phyloP scores from a whole-genome alignment of 2,329 filamentous ascomycete genomes.

The Pseudogymnoascus sp. region DNA sequence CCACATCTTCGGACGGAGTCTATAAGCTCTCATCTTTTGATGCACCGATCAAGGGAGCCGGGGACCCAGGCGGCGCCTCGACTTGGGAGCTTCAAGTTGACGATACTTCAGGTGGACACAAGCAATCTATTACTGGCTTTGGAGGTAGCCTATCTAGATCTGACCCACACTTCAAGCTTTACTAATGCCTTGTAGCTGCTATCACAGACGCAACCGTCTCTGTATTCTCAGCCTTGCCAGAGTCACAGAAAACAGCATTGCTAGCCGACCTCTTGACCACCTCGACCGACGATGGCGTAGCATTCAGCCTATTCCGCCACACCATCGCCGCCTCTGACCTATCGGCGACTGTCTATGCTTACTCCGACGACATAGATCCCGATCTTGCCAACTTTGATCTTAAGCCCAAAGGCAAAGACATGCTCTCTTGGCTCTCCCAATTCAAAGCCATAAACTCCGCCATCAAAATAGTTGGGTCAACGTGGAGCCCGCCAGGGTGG shows the following conservation, averaged over 20 bases:
- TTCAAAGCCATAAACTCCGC: conserved; percentile 30
- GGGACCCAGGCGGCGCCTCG: conserved; percentile 16
- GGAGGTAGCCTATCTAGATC: conserved; percentile 18
- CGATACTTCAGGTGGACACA: conserved; percentile 31
- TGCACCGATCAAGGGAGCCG: neutral
- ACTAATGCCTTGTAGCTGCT: conserved; percentile 20
- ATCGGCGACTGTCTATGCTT: conserved; percentile 32
- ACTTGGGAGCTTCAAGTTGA: conserved; percentile 34
- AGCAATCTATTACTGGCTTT: conserved; percentile 35
- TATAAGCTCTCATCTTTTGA: conserved; percentile 23
- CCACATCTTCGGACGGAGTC: conserved; percentile 4
- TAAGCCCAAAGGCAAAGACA: conserved; percentile 32
- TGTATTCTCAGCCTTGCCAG: conserved; percentile 30
- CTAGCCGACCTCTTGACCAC: conserved; percentile 29
- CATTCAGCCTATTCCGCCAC: conserved; percentile 35
- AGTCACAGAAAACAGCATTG: conserved; percentile 12
- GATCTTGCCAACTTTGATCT: conserved; percentile 28
- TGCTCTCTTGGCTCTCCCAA: conserved; percentile 31
- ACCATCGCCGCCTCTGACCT: conserved; percentile 35
- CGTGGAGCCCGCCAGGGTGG: conserved; percentile 36
- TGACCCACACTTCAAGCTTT: neutral
- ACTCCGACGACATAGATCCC: conserved; percentile 32
- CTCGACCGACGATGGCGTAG: conserved; percentile 30
- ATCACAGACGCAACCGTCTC: conserved; percentile 36
- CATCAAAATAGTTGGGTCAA: conserved; percentile 32